These are phyloP conservation scores for Trichoderma afroharzianum DNA, from an alignment of 2,329 filamentous ascomycete species.

Conservation along the genomic window DNA sequence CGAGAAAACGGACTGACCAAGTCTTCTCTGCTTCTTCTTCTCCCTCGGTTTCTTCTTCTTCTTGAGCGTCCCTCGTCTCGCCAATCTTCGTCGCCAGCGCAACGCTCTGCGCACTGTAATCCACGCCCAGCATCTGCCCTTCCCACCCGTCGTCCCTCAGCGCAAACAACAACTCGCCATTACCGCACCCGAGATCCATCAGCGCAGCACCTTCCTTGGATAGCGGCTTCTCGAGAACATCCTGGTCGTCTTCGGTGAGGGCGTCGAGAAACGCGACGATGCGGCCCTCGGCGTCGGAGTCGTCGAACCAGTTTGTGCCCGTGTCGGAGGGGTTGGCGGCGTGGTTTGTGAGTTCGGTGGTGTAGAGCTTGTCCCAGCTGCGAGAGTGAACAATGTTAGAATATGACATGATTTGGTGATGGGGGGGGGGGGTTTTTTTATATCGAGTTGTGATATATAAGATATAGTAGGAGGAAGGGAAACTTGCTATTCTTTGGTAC, in stretches of 20 bases:
- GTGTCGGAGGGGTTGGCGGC: constrained; percentile 69
- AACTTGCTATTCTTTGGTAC: constrained; percentile 85
- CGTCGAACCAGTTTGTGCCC: constrained; percentile 95
- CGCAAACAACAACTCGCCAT: constrained; percentile 86
- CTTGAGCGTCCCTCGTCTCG: constrained; percentile 21
- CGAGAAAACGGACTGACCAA: constrained; percentile 39
- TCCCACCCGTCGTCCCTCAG: constrained; percentile 62
- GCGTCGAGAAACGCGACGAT: constrained; percentile 65
- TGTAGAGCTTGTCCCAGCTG: constrained; percentile 76
- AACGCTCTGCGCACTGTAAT: constrained; percentile 77
- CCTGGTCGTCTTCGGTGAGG: constrained; percentile 27
- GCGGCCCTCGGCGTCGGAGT: constrained; percentile 81
- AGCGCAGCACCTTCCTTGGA: constrained; percentile 48
- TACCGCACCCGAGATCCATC: constrained; percentile 89
- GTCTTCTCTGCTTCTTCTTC: too few species aligned
- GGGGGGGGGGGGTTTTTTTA: too few species aligned
- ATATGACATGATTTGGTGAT: not conserved
- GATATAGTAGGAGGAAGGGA: not conserved
- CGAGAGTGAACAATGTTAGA: not conserved
- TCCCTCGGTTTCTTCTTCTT: not conserved
- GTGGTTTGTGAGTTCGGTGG: constrained; percentile 68
- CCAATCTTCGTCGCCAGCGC: constrained; percentile 67
- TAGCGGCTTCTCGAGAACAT: constrained; percentile 21
- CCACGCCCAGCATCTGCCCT: constrained; percentile 76
- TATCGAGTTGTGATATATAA: not conserved